Conservation (phyloP, 352 stramenopile species). For the Blastocystis sp. region DNA sequence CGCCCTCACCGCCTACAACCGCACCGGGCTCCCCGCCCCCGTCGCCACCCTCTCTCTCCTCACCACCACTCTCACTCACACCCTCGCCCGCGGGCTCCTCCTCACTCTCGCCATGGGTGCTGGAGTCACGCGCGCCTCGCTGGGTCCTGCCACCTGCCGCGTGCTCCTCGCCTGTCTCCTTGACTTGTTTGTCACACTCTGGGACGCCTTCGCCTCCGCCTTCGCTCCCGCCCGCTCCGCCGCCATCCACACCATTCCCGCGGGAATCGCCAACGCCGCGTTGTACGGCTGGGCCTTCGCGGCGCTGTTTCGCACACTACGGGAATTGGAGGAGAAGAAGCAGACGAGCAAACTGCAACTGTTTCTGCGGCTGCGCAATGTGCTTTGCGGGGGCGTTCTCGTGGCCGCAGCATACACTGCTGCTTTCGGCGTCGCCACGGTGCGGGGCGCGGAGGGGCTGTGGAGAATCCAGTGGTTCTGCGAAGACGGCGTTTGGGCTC, state of each 20-base stretch:
- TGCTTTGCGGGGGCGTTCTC: background rate
- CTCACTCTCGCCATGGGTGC: background rate
- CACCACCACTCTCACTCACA: background rate
- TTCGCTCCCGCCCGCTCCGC: background rate
- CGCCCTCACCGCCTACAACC: background rate
- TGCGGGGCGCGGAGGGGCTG: background rate
- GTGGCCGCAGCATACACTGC: background rate
- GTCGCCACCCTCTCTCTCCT: background rate
- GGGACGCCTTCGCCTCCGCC: background rate
- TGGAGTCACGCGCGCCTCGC: conserved; percentile 1
- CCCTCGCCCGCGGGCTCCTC: background rate
- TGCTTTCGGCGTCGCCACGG: background rate
- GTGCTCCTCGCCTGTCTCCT: background rate
- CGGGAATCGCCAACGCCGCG: background rate
- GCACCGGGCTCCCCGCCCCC: background rate
- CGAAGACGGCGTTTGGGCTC: conserved; percentile 35
- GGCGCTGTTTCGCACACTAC: conserved; percentile 2
- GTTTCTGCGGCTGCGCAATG: conserved; percentile 21
- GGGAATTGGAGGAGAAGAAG: conserved; percentile 62
- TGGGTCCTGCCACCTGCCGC: background rate
- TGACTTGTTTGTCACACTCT: conserved; percentile 20
- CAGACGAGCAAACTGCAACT: conserved; percentile 37
- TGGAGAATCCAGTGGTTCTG: conserved; percentile 56
- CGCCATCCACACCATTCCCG: conserved; percentile 1
- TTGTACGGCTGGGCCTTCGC: conserved; percentile 21